Evolutionary conservation across 371 early-diverging fungal species (phyloP).

Genomic region (Syncephalis plumigaleata): DNA sequence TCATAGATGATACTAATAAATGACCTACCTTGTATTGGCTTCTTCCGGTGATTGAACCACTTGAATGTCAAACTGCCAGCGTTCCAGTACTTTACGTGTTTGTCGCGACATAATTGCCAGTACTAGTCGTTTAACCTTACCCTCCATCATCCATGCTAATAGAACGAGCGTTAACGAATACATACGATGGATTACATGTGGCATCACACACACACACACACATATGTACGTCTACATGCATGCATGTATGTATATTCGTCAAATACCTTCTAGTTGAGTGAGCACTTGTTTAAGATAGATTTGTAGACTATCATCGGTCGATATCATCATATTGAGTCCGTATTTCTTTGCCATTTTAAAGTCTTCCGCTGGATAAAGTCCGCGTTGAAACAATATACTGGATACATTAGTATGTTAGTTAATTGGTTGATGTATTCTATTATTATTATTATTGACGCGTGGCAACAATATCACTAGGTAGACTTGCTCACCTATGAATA

Average conservation of each 20-base stretch:
- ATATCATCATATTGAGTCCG: slow-evolving; percentile 57
- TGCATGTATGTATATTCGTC: background rate
- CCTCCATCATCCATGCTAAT: slow-evolving; percentile 47
- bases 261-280: slow-evolving; percentile 49
- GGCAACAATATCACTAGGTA: no score
- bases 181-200: no score
- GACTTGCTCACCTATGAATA: slow-evolving; percentile 53
- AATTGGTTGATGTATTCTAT: background rate
- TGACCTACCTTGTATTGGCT: slow-evolving; percentile 9
- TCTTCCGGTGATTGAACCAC: slow-evolving; percentile 14
- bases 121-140: slow-evolving; percentile 61
- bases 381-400: slow-evolving; percentile 80
- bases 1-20: background rate
- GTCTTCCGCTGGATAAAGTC: slow-evolving; percentile 72
- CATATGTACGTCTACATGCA: no score
- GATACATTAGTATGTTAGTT: background rate
- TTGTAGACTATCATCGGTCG: slow-evolving; percentile 50
- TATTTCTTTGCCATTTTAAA: slow-evolving; percentile 66
- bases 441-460: background rate
- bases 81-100: slow-evolving; percentile 63
- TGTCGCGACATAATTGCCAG: slow-evolving; percentile 66
- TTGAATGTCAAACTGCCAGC: slow-evolving; percentile 87
- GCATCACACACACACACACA: no score
- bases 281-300: slow-evolving; percentile 55
- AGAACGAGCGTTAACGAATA: background rate